phyloP scores from a whole-genome alignment of 2,329 filamentous ascomycete species.

The Cadophora gregata region DNA sequence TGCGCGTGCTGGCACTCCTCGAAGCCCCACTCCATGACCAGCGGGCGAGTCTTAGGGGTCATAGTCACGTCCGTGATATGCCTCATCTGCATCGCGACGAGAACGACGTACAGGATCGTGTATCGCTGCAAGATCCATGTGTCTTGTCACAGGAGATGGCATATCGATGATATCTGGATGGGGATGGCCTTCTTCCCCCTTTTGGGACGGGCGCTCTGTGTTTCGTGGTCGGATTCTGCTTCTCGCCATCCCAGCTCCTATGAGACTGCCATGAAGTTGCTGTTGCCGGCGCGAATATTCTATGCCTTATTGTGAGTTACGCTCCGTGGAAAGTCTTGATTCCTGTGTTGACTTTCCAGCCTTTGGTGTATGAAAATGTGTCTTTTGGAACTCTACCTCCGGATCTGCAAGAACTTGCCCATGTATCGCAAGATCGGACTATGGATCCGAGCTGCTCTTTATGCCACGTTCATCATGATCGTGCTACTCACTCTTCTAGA shows the following conservation, averaged over 20 bases:
- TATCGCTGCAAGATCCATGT: conserved; percentile 18
- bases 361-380: conserved; percentile 19
- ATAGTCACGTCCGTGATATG: conserved; percentile 10
- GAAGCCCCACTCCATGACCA: conserved; percentile 15
- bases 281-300: conserved; percentile 16
- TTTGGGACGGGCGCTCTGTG: conserved; percentile 1
- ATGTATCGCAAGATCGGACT: conserved; percentile 11
- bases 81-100: conserved; percentile 14
- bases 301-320: conserved; percentile 16
- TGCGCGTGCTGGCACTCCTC: conserved; percentile 9
- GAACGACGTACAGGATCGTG: conserved; percentile 11
- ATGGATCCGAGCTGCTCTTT: conserved; percentile 11
- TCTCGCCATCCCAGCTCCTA: neutral
- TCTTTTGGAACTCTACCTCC: conserved; percentile 15
- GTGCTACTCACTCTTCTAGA: conserved; percentile 13
- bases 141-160: conserved; percentile 18
- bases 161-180: conserved; percentile 19
- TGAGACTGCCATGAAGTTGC: neutral
- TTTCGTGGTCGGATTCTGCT: conserved; percentile 14
- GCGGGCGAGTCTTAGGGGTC: conserved; percentile 3
- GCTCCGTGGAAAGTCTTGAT: neutral
- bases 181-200: conserved; percentile 6
- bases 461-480: conserved; percentile 7
- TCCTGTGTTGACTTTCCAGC: conserved; percentile 2
- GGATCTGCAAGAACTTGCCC: conserved; percentile 15